A percentile compares a stretch with the other conserved stretches of the same genome.
phyloP scores from a whole-genome alignment of 441 rosid genomes.

The Hura crepitans region DNA sequence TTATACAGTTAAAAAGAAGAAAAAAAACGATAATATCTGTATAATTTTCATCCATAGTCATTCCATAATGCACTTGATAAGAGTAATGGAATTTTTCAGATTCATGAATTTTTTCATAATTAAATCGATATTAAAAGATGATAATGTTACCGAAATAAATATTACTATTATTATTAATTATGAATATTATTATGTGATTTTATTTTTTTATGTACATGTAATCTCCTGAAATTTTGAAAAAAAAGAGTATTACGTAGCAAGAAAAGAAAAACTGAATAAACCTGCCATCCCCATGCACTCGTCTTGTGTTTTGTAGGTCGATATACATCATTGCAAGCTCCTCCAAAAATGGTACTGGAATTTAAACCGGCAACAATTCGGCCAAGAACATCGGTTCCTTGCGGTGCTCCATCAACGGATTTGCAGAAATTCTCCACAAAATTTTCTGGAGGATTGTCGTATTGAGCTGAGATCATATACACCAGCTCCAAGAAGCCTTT shows the following conservation, averaged over 20 bases:
- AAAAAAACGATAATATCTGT: too few relatives aligned
- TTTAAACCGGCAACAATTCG: neutral
- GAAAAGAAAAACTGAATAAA: neutral
- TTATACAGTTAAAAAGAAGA: neutral
- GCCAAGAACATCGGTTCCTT: neutral
- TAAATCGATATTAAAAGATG: too few relatives aligned
- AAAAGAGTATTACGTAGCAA: neutral
- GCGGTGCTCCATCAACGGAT: neutral
- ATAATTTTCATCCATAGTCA: too few relatives aligned
- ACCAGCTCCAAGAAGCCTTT: neutral
- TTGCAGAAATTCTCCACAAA: neutral
- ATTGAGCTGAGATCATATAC: neutral
- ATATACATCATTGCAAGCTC: neutral
- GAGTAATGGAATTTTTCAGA: too few relatives aligned
- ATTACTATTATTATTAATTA: too few relatives aligned
- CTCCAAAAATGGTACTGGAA: neutral
- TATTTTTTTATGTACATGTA: too few relatives aligned
- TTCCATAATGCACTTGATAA: too few relatives aligned
- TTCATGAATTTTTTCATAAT: too few relatives aligned
- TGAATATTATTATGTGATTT: too few relatives aligned
- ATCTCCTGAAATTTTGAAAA: too few relatives aligned
- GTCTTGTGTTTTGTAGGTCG: neutral
- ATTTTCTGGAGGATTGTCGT: constrained; percentile 8
- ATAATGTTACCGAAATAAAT: too few relatives aligned
- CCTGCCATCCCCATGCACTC: constrained; percentile 23